A percentile compares a stretch with the other conserved stretches of the same genome.
phyloP scores from a whole-genome alignment of 805 yeast genomes.

The Yarrowia yakushimensis region DNA sequence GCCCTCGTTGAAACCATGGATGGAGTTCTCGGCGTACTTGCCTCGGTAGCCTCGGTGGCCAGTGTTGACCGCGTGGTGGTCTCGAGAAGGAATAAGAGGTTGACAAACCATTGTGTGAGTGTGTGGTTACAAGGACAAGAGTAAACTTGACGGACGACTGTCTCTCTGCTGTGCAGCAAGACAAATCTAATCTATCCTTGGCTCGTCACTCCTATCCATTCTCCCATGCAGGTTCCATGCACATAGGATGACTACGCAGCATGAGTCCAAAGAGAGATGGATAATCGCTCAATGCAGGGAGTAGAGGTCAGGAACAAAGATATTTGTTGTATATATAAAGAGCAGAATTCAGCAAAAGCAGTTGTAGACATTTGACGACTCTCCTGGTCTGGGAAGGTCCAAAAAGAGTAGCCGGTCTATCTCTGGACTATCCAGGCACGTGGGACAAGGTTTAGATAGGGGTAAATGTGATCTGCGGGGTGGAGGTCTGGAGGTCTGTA shows the following conservation, averaged over 20 bases:
- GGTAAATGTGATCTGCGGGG: not conserved
- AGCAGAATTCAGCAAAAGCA: too few relatives aligned
- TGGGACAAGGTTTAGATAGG: not conserved
- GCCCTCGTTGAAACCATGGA: constrained; percentile 47
- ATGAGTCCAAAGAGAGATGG: not conserved
- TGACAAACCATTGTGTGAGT: not conserved
- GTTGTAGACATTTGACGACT: too few relatives aligned
- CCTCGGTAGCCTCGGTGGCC: constrained; percentile 40
- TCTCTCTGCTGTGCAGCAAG: not conserved
- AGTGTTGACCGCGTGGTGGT: constrained; percentile 28
- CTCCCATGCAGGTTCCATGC: not conserved
- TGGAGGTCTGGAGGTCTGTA: too few relatives aligned
- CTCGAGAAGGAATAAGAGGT: not conserved
- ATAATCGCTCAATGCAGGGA: not conserved
- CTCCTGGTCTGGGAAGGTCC: too few relatives aligned
- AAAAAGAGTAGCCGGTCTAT: not conserved
- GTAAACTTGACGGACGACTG: not conserved
- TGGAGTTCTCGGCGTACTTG: constrained; percentile 47
- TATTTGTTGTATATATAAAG: not conserved
- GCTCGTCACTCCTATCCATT: not conserved
- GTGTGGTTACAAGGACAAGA: not conserved
- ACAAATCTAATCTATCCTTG: not conserved
- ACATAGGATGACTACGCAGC: not conserved
- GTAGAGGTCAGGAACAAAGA: not conserved
- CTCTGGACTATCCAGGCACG: not conserved